Percentiles rank a stretch among this genome's conserved stretches.
Evolutionary conservation across 495 filamentous ascomycete species (phyloP).

Genomic region (Hypoxylon subgilvum): DNA sequence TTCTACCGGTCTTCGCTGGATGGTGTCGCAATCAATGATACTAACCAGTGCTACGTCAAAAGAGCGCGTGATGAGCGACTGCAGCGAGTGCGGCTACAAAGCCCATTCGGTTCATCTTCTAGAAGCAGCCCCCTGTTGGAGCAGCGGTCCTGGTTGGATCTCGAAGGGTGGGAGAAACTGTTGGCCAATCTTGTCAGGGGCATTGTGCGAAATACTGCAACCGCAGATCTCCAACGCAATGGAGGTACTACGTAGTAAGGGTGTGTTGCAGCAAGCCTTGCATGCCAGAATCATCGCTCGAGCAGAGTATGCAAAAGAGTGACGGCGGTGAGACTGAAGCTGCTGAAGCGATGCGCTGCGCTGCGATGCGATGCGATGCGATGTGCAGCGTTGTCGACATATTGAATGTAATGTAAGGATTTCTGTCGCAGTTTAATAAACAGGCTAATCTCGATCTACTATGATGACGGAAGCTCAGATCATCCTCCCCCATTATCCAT

Average conservation of each 20-base stretch:
- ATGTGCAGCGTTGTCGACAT: constrained; percentile 26
- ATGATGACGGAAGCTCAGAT: constrained; percentile 25
- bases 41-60: constrained; percentile 25
- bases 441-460: constrained; percentile 39
- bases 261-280: constrained; percentile 33
- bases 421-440: constrained; percentile 26
- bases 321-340: constrained; percentile 24
- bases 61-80: constrained; percentile 32
- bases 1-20: constrained; percentile 33
- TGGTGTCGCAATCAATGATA: constrained; percentile 25
- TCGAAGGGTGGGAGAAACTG: constrained; percentile 14
- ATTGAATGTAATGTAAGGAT: constrained; percentile 15
- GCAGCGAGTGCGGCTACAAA: constrained; percentile 38
- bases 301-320: not conserved
- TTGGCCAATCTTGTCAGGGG: constrained; percentile 38
- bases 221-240: constrained; percentile 35
- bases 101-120: constrained; percentile 24
- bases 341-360: too few species aligned
- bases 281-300: constrained; percentile 29
- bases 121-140: constrained; percentile 29
- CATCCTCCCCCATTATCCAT: not conserved
- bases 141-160: constrained; percentile 21
- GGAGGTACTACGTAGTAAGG: constrained; percentile 29
- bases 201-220: constrained; percentile 31
- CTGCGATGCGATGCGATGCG: too few species aligned